Base-by-base conservation (phyloP, 2,329 filamentous ascomycete species). In the Alternaria panax region DNA sequence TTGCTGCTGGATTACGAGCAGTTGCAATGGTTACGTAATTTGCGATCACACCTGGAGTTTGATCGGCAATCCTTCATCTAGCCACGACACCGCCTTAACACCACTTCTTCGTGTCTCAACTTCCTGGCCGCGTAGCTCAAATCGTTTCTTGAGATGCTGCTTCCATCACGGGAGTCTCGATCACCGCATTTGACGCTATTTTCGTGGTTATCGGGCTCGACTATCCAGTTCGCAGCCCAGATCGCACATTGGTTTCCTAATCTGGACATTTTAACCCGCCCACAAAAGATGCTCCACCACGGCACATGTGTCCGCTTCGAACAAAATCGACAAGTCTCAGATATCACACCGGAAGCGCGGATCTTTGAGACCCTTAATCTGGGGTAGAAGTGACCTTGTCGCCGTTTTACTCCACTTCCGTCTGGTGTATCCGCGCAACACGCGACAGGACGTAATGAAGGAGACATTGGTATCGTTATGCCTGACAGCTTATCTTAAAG, bases 341-440 rank as follows among this genome's bases (percentile, higher is more conserved):
- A 38, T 28, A 55, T 18, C n/a, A 18, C 45, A 32, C 46, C 46
- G 32, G 45, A 34, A 43, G 46, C 22, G 22, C 59, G 34, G 46
- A 34, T 32, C 42, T 40, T 28, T 18, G 30, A 32, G 40, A 42
- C 41, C 51, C 41, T 47, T 45, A 38, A 32, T 42, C 51, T 52
- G 51, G 54, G 51, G 51, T 62, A 59, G 34, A 41, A 14, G 36
- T 43, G 57, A 46, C 51, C 32, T 46, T 59, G 53, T 47, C 57
- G 59, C 59, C 55, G 51, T 40, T 62, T 54, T 56, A 62, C 47
- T 62, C 60, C 60, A 51, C 60, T 56, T 62, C 56, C 41, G 60
- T 62, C 34, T 56, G 41, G 30, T 60, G 57, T 51, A 60, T 62
- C 60, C 60, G 57, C 47, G 52, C 51, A 28, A 18, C 27, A 34